These are phyloP conservation scores for Pelargonium myrrhifolium DNA, from an alignment of 441 rosid species.

Conservation along the genomic window DNA sequence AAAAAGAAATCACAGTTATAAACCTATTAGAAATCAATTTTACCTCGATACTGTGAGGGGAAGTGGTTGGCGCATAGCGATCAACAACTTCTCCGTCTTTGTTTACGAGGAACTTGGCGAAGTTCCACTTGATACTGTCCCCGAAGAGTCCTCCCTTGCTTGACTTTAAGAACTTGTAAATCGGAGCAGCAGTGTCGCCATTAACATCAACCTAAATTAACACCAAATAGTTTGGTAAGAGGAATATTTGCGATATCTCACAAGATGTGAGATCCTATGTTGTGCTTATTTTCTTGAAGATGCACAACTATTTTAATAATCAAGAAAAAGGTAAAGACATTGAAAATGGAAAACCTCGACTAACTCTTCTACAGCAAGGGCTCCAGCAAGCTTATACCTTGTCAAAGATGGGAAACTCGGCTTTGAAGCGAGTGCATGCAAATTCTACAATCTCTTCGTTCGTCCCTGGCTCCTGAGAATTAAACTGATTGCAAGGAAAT, in stretches of 20 bases:
- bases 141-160: constrained; percentile 62
- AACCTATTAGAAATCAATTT: not conserved
- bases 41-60: constrained; percentile 69
- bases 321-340: no score
- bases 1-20: no score
- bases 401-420: constrained; percentile 65
- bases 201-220: constrained; percentile 52
- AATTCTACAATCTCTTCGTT: constrained; percentile 54
- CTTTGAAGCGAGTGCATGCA: constrained; percentile 72
- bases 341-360: no score
- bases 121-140: constrained; percentile 62
- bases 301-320: no score
- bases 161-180: constrained; percentile 56
- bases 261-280: no score
- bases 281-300: no score
- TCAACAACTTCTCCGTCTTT: constrained; percentile 57
- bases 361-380: not conserved
- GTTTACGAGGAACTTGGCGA: constrained; percentile 57
- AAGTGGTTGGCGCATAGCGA: constrained; percentile 65
- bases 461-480: constrained; percentile 56
- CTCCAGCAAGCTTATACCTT: constrained; percentile 32
- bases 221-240: not conserved
- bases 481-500: constrained; percentile 69
- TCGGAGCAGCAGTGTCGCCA: constrained; percentile 48
- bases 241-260: not conserved